Conservation (phyloP, 129 eudicot species). For the Flaveria bidentis region DNA sequence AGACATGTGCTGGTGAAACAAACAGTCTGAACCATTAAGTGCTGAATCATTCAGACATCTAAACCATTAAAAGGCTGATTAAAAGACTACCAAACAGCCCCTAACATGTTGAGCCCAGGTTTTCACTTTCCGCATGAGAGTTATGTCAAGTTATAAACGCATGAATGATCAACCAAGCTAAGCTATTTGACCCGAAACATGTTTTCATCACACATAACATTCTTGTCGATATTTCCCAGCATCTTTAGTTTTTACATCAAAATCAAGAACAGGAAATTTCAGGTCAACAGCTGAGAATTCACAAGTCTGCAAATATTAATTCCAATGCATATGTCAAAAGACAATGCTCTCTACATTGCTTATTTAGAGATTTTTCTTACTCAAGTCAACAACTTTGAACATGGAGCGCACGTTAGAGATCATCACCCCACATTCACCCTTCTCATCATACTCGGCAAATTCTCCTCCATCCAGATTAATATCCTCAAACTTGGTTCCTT, state of each 20-base stretch:
- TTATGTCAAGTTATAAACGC: not conserved
- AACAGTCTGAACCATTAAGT: too few species aligned
- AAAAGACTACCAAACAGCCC: too few species aligned
- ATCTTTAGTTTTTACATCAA: not conserved
- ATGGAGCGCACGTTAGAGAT: conserved; percentile 64
- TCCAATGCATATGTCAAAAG: conserved; percentile 1
- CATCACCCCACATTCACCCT: conserved; percentile 82
- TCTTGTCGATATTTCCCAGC: conserved; percentile 11
- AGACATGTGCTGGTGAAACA: too few species aligned
- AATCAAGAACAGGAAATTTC: conserved; percentile 8
- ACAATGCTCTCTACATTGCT: not conserved
- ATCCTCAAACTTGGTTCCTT: conserved; percentile 74
- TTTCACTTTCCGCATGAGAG: not conserved
- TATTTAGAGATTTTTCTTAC: conserved; percentile 27
- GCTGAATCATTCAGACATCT: too few species aligned
- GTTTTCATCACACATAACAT: conserved; percentile 11
- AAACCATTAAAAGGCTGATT: too few species aligned
- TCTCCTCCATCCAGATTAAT: conserved; percentile 83
- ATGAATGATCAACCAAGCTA: conserved; percentile 2
- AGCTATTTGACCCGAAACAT: conserved; percentile 20
- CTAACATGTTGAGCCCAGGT: not conserved
- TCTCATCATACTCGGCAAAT: conserved; percentile 78
- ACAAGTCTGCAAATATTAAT: conserved; percentile 11
- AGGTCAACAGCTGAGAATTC: conserved; percentile 15
- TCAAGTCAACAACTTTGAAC: conserved; percentile 49